phyloP scores from a whole-genome alignment of 345 rosid species.

The Pugionium dolabratum region DNA sequence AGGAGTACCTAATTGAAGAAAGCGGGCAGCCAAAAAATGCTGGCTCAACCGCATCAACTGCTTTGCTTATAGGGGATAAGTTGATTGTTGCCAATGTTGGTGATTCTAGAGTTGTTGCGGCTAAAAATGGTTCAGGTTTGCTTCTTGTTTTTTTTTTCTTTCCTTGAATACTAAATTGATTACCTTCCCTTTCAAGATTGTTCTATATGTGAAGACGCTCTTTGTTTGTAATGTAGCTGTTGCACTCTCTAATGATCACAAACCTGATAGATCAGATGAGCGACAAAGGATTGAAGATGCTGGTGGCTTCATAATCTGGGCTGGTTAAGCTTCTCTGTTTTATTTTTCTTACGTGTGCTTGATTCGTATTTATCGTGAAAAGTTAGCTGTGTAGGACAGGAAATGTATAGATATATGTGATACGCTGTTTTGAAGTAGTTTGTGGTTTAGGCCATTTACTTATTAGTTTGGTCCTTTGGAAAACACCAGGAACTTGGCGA shows the following conservation, averaged over 20 bases:
- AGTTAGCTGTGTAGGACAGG: conserved; percentile 2
- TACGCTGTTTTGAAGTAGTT: background rate
- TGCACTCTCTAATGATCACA: conserved; percentile 95
- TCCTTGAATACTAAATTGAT: background rate
- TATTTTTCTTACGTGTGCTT: background rate
- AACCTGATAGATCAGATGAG: conserved; percentile 96
- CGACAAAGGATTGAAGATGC: conserved; percentile 95
- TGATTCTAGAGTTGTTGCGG: conserved; percentile 95
- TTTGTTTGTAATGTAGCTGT: conserved; percentile 52
- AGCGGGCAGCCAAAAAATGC: conserved; percentile 80
- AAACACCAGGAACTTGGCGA: conserved; percentile 88
- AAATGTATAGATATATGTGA: background rate
- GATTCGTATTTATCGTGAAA: background rate
- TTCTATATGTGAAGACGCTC: conserved; percentile 2
- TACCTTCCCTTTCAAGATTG: background rate
- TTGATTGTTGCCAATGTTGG: conserved; percentile 96
- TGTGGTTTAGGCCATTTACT: background rate
- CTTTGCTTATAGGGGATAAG: conserved; percentile 82
- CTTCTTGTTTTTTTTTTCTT: background rate
- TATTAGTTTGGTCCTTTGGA: background rate
- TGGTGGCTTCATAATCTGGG: conserved; percentile 99
- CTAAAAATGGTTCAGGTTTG: conserved; percentile 82
- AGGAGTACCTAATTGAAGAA: conserved; percentile 81
- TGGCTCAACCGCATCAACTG: conserved; percentile 98
- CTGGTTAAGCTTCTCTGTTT: conserved; percentile 49